Conservation (phyloP, 805 yeast species). For the Yarrowia keelungensis region DNA sequence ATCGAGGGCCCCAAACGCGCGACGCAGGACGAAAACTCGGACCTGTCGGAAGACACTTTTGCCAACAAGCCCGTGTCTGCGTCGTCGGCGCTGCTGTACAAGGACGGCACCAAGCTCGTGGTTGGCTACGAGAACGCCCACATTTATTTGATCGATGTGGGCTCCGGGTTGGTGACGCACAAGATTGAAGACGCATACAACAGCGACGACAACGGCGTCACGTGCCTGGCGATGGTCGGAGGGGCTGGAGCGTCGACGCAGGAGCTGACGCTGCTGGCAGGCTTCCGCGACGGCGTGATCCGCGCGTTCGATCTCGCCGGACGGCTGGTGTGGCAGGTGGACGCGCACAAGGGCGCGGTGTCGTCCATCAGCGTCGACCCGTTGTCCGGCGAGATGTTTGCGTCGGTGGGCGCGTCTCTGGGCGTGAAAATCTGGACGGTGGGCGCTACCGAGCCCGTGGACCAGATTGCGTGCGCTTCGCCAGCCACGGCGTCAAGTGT, state of each 20-base stretch:
- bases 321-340: constrained; percentile 21
- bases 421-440: constrained; percentile 31
- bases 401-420: constrained; percentile 27
- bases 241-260: constrained; percentile 11
- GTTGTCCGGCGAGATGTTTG: constrained; percentile 5
- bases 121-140: constrained; percentile 43
- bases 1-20: constrained; percentile 40
- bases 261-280: constrained; percentile 39
- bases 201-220: constrained; percentile 22
- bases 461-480: constrained; percentile 29
- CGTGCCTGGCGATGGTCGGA: constrained; percentile 19
- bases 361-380: constrained; percentile 28
- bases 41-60: constrained; percentile 38
- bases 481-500: constrained; percentile 30
- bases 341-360: constrained; percentile 36
- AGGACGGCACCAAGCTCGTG: constrained; percentile 40
- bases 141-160: constrained; percentile 42
- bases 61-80: constrained; percentile 37
- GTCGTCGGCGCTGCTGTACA: constrained; percentile 24
- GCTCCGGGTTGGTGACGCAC: constrained; percentile 40
- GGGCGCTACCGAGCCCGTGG: constrained; percentile 26
- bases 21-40: constrained; percentile 41
- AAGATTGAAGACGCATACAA: constrained; percentile 38
- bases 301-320: constrained; percentile 40
- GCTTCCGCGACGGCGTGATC: constrained; percentile 41